A percentile compares a stretch with the other conserved stretches of the same genome.
phyloP scores from a whole-genome alignment of 148 eudicot genomes.

The Vaccinium corymbosum region DNA sequence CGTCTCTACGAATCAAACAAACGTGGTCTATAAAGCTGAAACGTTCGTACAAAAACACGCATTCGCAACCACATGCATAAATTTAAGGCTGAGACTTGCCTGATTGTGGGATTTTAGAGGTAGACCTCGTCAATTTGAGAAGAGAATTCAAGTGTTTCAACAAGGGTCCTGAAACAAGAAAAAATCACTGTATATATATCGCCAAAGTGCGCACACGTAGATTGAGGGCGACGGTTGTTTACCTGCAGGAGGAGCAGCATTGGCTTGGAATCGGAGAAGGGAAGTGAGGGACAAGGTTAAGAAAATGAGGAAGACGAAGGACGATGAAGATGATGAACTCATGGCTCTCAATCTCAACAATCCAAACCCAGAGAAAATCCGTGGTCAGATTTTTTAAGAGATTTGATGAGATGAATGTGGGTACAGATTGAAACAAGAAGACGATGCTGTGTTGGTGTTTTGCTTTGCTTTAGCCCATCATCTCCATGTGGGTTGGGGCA shows the following conservation, averaged over 20 bases:
- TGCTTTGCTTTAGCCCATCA: background rate
- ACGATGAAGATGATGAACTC: conserved; percentile 17
- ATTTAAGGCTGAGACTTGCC: conserved; percentile 31
- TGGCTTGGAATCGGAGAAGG: conserved; percentile 41
- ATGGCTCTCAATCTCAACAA: conserved; percentile 25
- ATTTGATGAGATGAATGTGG: background rate
- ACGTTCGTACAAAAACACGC: background rate
- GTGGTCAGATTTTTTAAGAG: conserved; percentile 8
- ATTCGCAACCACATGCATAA: background rate
- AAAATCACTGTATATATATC: background rate
- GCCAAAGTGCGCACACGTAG: too few species aligned
- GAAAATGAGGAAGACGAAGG: conserved; percentile 27
- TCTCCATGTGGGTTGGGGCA: too few species aligned
- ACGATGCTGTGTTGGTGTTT: background rate
- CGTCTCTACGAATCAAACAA: background rate
- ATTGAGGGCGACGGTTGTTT: background rate
- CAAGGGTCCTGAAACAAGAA: conserved; percentile 51
- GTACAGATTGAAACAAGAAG: background rate
- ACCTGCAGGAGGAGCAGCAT: conserved; percentile 73
- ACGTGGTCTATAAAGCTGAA: background rate
- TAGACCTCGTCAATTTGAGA: conserved; percentile 69
- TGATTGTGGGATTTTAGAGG: conserved; percentile 66
- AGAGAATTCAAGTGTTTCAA: conserved; percentile 64
- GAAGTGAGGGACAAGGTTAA: conserved; percentile 27
- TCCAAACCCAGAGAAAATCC: background rate